A percentile compares a stretch with the other conserved stretches of the same genome.
Conservation (phyloP, 805 yeast genomes). For the Debaryomyces prosopidis region DNA sequence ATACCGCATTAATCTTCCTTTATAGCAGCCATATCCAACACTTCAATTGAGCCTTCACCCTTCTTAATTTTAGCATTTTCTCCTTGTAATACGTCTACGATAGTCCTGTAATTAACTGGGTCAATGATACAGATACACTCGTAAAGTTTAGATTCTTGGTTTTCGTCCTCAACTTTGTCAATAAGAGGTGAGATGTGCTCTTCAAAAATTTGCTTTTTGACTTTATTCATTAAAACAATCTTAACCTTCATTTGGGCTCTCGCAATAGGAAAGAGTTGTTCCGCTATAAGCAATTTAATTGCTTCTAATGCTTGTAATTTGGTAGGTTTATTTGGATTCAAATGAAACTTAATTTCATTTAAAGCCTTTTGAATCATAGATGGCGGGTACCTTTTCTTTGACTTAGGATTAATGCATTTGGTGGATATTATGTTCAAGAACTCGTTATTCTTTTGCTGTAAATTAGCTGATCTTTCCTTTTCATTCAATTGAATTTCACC, state of each 20-base stretch:
- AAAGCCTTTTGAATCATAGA: constrained; percentile 90
- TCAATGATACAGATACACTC: constrained; percentile 68
- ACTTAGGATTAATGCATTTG: constrained; percentile 87
- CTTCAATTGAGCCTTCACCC: constrained; percentile 72
- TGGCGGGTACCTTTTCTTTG: constrained; percentile 90
- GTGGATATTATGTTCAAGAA: constrained; percentile 81
- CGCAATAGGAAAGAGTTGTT: constrained; percentile 88
- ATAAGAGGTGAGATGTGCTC: constrained; percentile 35
- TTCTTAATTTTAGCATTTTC: constrained; percentile 43
- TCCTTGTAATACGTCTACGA: constrained; percentile 61
- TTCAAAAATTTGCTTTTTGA: constrained; percentile 41
- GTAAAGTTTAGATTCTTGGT: constrained; percentile 48
- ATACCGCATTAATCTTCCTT: constrained; percentile 40
- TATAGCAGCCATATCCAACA: constrained; percentile 86
- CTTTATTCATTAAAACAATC: constrained; percentile 56
- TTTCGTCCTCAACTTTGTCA: constrained; percentile 40
- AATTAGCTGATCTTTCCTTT: constrained; percentile 81
- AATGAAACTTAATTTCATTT: constrained; percentile 73
- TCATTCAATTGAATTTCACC: constrained; percentile 96
- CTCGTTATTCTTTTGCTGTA: constrained; percentile 75
- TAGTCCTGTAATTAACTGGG: constrained; percentile 76
- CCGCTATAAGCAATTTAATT: constrained; percentile 69
- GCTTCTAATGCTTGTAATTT: constrained; percentile 92
- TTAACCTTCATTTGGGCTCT: constrained; percentile 91
- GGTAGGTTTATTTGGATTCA: constrained; percentile 70